Percentiles rank a stretch among this genome's conserved stretches.
Evolutionary conservation across 2,329 filamentous ascomycete species (phyloP).

Genomic region (Epichloe sp.): DNA sequence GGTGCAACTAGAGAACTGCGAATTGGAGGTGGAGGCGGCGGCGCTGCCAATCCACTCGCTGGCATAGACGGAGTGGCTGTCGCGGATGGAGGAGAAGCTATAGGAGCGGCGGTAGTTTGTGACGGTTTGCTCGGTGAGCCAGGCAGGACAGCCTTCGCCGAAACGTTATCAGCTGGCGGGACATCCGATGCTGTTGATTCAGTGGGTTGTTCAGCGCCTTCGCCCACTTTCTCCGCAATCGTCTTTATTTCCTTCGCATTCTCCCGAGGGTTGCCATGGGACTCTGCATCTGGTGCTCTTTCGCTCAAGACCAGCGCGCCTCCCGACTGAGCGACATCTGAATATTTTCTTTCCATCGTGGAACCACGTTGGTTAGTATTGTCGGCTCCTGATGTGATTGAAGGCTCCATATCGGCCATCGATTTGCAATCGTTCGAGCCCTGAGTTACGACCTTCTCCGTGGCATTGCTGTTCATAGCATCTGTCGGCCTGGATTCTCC

Average conservation of each 20-base stretch:
- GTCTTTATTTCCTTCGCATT: neutral
- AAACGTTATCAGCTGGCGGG: neutral
- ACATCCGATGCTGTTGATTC: neutral
- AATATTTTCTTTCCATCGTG: constrained; percentile 1
- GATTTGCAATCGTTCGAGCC: neutral
- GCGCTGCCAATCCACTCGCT: constrained; percentile 8
- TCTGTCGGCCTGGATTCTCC: constrained; percentile 6
- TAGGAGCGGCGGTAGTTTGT: neutral
- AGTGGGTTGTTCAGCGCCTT: neutral
- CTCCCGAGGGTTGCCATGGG: too few species aligned
- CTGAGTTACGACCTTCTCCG: neutral
- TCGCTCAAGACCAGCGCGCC: neutral
- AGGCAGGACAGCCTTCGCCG: neutral
- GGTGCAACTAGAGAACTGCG: constrained; percentile 10
- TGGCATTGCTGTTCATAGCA: constrained; percentile 5
- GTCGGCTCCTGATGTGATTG: neutral
- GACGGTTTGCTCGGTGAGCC: neutral
- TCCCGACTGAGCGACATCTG: too few species aligned
- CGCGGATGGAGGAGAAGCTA: constrained; percentile 10
- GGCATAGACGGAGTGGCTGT: constrained; percentile 8
- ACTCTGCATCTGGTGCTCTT: neutral
- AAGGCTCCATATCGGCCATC: too few species aligned
- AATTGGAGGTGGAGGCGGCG: constrained; percentile 7
- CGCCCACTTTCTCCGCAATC: neutral
- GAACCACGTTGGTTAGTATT: neutral